Evolutionary conservation across 495 filamentous ascomycete species (phyloP).

Genomic region (Bryoglossum gracile): DNA sequence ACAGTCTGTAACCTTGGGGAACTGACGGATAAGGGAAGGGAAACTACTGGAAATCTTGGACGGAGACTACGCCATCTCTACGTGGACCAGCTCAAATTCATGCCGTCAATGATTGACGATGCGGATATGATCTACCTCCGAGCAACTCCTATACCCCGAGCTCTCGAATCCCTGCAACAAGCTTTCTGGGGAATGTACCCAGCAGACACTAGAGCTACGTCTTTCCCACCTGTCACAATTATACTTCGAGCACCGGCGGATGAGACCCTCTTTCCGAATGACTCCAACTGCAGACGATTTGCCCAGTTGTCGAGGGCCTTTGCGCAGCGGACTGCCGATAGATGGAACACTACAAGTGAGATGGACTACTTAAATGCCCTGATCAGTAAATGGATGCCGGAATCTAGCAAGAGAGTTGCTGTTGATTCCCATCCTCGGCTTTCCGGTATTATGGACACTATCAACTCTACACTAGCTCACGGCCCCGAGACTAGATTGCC

Average conservation of each 20-base stretch:
- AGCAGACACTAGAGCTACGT: constrained; percentile 46
- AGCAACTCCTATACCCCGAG: constrained; percentile 74
- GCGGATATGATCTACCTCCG: constrained; percentile 76
- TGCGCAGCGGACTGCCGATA: constrained; percentile 68
- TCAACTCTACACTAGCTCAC: constrained; percentile 84
- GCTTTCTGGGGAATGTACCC: constrained; percentile 89
- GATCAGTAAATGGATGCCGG: constrained; percentile 79
- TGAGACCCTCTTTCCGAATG: constrained; percentile 91
- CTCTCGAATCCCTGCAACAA: constrained; percentile 84
- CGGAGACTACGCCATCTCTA: constrained; percentile 75
- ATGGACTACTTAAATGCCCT: constrained; percentile 73
- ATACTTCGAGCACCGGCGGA: constrained; percentile 64
- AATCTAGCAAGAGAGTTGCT: constrained; percentile 53
- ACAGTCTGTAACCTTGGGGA: constrained; percentile 77
- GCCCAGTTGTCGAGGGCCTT: constrained; percentile 73
- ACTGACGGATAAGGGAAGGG: constrained; percentile 78
- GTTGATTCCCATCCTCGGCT: constrained; percentile 81
- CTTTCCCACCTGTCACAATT: constrained; percentile 67
- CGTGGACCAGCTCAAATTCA: constrained; percentile 78
- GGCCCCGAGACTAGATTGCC: constrained; percentile 72
- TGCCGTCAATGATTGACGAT: constrained; percentile 58
- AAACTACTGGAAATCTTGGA: constrained; percentile 78
- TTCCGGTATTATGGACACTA: constrained; percentile 86
- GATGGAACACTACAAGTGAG: constrained; percentile 75
- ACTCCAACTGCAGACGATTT: constrained; percentile 76